Evolutionary conservation across 2,329 filamentous ascomycete species (phyloP), one percentile per base, ranked within the genome.

Genomic region (Cladorrhinum sp.): DNA sequence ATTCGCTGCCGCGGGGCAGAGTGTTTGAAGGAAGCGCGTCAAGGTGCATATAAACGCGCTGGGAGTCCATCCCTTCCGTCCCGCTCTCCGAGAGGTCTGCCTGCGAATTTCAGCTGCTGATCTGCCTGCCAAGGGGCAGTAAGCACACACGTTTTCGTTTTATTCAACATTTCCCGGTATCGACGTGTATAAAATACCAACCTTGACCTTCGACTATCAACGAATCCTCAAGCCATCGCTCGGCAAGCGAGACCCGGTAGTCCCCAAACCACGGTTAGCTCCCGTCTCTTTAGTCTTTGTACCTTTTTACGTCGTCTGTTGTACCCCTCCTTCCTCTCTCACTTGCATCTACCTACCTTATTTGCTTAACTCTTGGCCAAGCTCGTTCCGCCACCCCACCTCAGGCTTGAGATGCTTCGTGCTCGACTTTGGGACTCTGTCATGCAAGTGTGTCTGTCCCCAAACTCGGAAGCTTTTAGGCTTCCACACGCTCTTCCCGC

Each of bases 41-140:
- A 68, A 66, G 72, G 72, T 73, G 76, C 77, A 80, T 80, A 80
- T 80, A 80, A 80, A 80, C 77, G 76, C 63, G 68, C 69, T 71
- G 71, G 64, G 70, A 73, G 75, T 79, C 77, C n/a, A n/a, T n/a
- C 77, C 77, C 30, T 42, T 24, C 39, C 28, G 20, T 51, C 55
- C 49, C 49, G 49, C 6, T 33, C 24, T 36, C 49, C 51, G n/a
- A 46, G 33, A 36, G 33, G 33, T 9, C 5, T 30, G 26, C n/a
- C n/a, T n/a, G 26, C 10, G 26, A 30, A 10, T 30, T 10, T 30
- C 26, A 30, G 26, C 26, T 10, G 26, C 26, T 30, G 10, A 30
- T 10, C 26, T 30, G 26, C 26, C 26, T 30, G 26, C 26, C 26
- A 30, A 4, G 4, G 26, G 26, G 26, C 4, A 30, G 10, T 30